Evolutionary conservation across 2,329 filamentous ascomycete genomes (phyloP).

Genomic region (Zelopaecilomyces penicillatus): DNA sequence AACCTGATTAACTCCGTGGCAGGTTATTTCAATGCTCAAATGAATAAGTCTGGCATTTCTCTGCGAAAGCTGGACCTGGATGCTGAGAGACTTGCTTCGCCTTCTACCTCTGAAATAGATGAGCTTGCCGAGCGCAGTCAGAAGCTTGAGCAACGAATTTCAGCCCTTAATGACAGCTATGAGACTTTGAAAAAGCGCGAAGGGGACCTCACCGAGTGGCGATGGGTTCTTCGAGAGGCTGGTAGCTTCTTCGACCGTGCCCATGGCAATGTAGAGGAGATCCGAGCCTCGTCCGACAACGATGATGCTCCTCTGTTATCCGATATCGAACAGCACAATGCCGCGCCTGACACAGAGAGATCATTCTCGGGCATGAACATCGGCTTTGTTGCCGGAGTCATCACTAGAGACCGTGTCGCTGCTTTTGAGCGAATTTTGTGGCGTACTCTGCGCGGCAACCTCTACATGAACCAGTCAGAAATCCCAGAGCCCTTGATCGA

Average conservation of each 20-base stretch:
- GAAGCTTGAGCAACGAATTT: conserved; percentile 82
- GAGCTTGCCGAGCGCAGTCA: conserved; percentile 89
- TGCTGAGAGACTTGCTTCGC: conserved; percentile 73
- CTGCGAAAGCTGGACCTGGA: conserved; percentile 91
- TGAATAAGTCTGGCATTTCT: conserved; percentile 83
- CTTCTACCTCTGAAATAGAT: conserved; percentile 90
- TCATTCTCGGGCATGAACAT: conserved; percentile 98
- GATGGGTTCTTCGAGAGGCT: conserved; percentile 93
- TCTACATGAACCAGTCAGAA: conserved; percentile 99
- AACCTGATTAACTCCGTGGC: conserved; percentile 7
- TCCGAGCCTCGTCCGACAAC: conserved; percentile 79
- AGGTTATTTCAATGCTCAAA: conserved; percentile 93
- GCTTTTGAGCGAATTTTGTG: conserved; percentile 96
- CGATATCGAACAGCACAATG: conserved; percentile 78
- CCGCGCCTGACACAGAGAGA: conserved; percentile 61
- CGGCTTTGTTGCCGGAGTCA: conserved; percentile 94
- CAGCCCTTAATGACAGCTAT: conserved; percentile 93
- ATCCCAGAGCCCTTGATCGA: conserved; percentile 90
- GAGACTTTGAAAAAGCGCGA: conserved; percentile 97
- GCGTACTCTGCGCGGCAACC: conserved; percentile 91
- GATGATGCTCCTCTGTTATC: conserved; percentile 90
- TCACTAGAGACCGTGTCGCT: conserved; percentile 82
- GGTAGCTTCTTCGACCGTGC: conserved; percentile 96
- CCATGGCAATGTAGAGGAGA: conserved; percentile 93
- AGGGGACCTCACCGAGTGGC: conserved; percentile 95